Conservation (phyloP, 108 stramenopile species). For the Fistulifera solaris region DNA sequence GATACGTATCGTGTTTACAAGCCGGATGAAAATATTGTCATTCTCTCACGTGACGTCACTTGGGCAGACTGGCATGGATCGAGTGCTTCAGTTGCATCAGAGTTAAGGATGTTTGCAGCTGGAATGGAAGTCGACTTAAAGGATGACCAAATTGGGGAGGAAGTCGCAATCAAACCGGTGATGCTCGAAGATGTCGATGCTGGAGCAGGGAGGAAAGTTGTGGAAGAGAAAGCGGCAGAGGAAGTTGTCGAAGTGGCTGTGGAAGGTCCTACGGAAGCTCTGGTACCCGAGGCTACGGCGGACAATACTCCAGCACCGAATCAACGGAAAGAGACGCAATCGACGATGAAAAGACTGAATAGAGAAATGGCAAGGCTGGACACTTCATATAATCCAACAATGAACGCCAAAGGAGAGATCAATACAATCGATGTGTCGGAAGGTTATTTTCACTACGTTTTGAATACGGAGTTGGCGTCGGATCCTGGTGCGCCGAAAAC, state of each 20-base stretch:
- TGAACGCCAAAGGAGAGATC: too few species aligned
- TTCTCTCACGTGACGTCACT: neutral
- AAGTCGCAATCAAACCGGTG: too few species aligned
- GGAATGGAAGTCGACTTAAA: too few species aligned
- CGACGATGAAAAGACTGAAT: too few species aligned
- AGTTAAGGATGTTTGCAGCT: too few species aligned
- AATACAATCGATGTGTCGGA: too few species aligned
- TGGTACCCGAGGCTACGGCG: neutral
- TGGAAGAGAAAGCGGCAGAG: neutral
- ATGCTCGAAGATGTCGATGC: neutral
- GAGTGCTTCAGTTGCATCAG: too few species aligned
- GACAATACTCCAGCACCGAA: neutral
- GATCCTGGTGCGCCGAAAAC: conserved; percentile 7
- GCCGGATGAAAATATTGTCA: neutral
- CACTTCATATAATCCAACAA: neutral
- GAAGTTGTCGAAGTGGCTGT: too few species aligned
- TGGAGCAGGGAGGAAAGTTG: conserved; percentile 5
- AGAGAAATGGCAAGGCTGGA: neutral
- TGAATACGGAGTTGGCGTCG: conserved; percentile 2
- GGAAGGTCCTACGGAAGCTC: too few species aligned
- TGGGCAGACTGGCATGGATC: conserved; percentile 1
- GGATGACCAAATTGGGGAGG: too few species aligned
- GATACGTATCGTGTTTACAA: neutral
- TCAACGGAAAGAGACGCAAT: too few species aligned
- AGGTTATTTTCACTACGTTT: conserved; percentile 1